A percentile compares a stretch with the other conserved stretches of the same genome.
Conservation (phyloP, 2,329 filamentous ascomycete genomes). For the Verticillium longisporum region DNA sequence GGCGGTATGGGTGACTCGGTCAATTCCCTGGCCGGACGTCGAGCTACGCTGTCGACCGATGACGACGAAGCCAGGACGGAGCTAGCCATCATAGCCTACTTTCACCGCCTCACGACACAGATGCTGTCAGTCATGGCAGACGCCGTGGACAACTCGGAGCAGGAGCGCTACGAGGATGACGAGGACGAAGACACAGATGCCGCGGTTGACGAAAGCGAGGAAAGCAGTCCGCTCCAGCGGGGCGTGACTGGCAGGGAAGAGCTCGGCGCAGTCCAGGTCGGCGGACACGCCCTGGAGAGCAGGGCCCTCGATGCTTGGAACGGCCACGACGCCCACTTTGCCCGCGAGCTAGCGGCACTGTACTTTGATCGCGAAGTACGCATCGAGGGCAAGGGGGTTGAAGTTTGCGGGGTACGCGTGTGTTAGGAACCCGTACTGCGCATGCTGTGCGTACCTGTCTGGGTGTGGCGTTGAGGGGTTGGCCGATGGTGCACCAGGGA, state of each 20-base stretch:
- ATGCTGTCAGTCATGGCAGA: constrained; percentile 57
- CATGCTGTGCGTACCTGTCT: background rate
- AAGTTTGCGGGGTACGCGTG: constrained; percentile 67
- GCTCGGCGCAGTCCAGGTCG: constrained; percentile 44
- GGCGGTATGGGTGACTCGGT: constrained; percentile 33
- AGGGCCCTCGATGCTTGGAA: constrained; percentile 81
- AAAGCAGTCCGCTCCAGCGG: constrained; percentile 17
- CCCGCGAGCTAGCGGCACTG: constrained; percentile 51
- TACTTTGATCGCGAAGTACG: constrained; percentile 61
- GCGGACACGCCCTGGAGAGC: constrained; percentile 56
- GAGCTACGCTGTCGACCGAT: constrained; percentile 16
- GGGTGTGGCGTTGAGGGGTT: background rate
- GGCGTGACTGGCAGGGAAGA: constrained; percentile 16
- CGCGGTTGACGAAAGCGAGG: constrained; percentile 28
- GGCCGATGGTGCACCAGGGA: background rate
- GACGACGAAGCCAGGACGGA: constrained; percentile 47
- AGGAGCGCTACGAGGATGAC: constrained; percentile 29
- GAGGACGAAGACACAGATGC: constrained; percentile 18
- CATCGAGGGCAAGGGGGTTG: constrained; percentile 62
- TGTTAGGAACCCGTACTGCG: constrained; percentile 34
- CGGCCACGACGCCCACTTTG: constrained; percentile 60
- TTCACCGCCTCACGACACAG: constrained; percentile 66
- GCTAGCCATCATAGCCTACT: constrained; percentile 72
- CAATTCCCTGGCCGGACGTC: constrained; percentile 32
- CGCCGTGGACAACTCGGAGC: constrained; percentile 44